phyloP scores from a whole-genome alignment of 805 yeast genomes.

The Suhomyces sp. region DNA sequence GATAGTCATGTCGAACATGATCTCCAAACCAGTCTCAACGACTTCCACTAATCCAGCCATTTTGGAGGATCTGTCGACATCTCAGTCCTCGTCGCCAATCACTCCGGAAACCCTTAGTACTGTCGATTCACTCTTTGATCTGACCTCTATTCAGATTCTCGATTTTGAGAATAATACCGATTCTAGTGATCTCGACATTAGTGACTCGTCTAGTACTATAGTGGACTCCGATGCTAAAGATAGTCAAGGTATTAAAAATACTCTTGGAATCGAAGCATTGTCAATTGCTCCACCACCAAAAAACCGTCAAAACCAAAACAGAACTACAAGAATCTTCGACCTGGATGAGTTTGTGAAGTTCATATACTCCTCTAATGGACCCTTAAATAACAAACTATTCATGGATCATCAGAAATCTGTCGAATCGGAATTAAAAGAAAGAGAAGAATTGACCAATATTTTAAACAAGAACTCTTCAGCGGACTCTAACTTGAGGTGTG shows the following conservation, averaged over 20 bases:
- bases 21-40: background rate
- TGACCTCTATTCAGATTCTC: constrained; percentile 14
- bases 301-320: background rate
- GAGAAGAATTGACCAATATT: constrained; percentile 8
- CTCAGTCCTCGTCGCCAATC: constrained; percentile 5
- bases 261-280: background rate
- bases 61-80: background rate
- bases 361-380: constrained; percentile 3
- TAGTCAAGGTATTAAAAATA: background rate
- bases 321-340: constrained; percentile 1
- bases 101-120: constrained; percentile 15
- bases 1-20: constrained; percentile 3
- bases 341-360: constrained; percentile 1
- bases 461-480: constrained; percentile 7
- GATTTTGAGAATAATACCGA: constrained; percentile 13
- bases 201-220: background rate
- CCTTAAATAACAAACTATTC: constrained; percentile 10
- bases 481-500: constrained; percentile 5
- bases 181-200: constrained; percentile 1
- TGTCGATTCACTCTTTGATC: constrained; percentile 17
- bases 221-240: background rate
- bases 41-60: constrained; percentile 6
- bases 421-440: constrained; percentile 18
- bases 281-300: background rate
- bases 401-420: constrained; percentile 18